A percentile compares a stretch with the other conserved stretches of the same genome.
Evolutionary conservation across 1,139 yeast genomes (phyloP).

Genomic region (Candida tetrigidarum): DNA sequence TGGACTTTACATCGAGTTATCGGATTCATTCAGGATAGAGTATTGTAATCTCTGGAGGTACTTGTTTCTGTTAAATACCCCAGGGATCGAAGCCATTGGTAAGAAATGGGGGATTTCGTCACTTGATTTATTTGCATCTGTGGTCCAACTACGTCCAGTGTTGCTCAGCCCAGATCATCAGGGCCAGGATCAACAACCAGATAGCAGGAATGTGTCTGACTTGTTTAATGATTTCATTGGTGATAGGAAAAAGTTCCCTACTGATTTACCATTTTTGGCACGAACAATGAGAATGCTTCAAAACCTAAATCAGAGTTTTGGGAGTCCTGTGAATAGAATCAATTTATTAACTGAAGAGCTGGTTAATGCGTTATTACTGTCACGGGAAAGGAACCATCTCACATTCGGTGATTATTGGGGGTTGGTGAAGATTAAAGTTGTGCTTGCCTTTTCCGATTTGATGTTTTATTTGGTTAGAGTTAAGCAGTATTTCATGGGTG

Average conservation of each 20-base stretch:
- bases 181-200: background rate
- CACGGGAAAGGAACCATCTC: conserved; percentile 21
- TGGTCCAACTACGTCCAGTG: conserved; percentile 57
- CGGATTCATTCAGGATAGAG: conserved; percentile 54
- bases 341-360: conserved; percentile 65
- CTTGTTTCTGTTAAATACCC: conserved; percentile 55
- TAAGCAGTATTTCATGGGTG: conserved; percentile 40
- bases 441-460: conserved; percentile 47
- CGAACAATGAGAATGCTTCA: conserved; percentile 78
- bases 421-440: conserved; percentile 36
- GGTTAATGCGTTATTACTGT: conserved; percentile 27
- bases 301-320: conserved; percentile 64
- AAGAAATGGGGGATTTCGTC: conserved; percentile 73
- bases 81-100: conserved; percentile 54
- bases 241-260: conserved; percentile 69
- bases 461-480: conserved; percentile 45
- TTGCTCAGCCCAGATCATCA: conserved; percentile 19
- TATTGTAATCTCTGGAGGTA: conserved; percentile 69
- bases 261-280: conserved; percentile 65
- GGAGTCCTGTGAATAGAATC: conserved; percentile 75
- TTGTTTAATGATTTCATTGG: conserved; percentile 48
- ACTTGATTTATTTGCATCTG: conserved; percentile 63
- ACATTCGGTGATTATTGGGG: conserved; percentile 25
- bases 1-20: conserved; percentile 66
- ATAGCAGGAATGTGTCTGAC: conserved; percentile 23